phyloP scores from a whole-genome alignment of 495 filamentous ascomycete genomes.

The Pyrenopolyporus hunteri region DNA sequence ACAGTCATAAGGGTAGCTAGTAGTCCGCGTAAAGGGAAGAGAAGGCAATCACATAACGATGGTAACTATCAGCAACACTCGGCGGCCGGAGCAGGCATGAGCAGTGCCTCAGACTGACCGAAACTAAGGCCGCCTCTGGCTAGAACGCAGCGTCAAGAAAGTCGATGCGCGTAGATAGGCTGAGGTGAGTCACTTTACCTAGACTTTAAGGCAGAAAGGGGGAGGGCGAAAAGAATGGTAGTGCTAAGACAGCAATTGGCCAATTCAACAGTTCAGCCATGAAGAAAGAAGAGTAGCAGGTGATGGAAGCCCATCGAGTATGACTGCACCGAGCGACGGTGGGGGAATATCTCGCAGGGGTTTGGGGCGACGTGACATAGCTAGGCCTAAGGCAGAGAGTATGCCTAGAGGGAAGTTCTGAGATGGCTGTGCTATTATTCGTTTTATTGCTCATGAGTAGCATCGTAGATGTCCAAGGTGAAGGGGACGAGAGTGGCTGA shows the following conservation, averaged over 20 bases:
- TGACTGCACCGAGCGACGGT: too few species aligned
- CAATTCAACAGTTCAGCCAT: background rate
- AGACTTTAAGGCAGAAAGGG: conserved; percentile 29
- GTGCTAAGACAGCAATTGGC: conserved; percentile 22
- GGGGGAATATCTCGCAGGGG: too few species aligned
- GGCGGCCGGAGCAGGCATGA: conserved; percentile 8
- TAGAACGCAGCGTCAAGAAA: conserved; percentile 3
- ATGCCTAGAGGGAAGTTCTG: background rate
- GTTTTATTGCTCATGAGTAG: background rate
- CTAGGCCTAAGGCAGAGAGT: background rate
- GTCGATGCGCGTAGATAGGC: conserved; percentile 12
- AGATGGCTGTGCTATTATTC: conserved; percentile 3
- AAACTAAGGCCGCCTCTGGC: conserved; percentile 19
- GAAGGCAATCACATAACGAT: conserved; percentile 10
- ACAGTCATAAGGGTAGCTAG: conserved; percentile 6
- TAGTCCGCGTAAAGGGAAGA: conserved; percentile 2
- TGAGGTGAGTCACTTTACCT: conserved; percentile 32
- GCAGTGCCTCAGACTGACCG: conserved; percentile 33
- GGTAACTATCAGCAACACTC: conserved; percentile 7
- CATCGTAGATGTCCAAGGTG: background rate
- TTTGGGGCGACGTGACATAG: too few species aligned
- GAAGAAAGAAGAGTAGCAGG: background rate
- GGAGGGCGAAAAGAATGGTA: conserved; percentile 1
- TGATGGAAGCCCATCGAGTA: background rate
- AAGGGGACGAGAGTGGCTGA: background rate